phyloP scores from a whole-genome alignment of 1,284 basidiomycete species.

The Rhodotorula mucilaginosa region DNA sequence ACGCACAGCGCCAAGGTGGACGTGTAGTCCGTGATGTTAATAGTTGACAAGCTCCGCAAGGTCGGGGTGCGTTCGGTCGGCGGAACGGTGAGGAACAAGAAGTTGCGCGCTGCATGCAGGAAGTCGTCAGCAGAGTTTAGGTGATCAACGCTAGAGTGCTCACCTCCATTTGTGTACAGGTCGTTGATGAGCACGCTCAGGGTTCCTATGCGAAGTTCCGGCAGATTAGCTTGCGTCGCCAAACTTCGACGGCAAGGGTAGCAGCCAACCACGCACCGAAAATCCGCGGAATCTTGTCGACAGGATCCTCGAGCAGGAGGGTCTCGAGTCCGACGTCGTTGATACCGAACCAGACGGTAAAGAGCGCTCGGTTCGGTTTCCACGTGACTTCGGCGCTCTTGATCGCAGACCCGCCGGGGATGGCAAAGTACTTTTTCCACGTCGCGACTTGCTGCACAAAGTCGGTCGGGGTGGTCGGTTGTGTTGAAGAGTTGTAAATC shows the following conservation, averaged over 20 bases:
- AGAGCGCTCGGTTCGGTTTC: slow-evolving; percentile 13
- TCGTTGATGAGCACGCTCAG: neutral
- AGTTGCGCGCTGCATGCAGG: slow-evolving; percentile 10
- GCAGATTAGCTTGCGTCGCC: neutral
- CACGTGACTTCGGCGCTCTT: neutral
- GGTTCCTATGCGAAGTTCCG: neutral
- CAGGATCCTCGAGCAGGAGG: neutral
- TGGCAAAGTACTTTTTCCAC: slow-evolving; percentile 13
- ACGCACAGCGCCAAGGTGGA: slow-evolving; percentile 6
- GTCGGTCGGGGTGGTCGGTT: neutral
- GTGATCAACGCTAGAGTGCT: no score
- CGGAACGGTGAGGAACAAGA: slow-evolving; percentile 25
- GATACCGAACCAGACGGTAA: slow-evolving; percentile 31
- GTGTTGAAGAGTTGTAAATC: neutral
- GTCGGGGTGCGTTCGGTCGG: slow-evolving; percentile 18
- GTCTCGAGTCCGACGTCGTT: slow-evolving; percentile 25
- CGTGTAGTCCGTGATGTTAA: neutral
- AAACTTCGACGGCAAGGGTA: neutral
- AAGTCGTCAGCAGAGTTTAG: no score
- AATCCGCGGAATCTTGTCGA: neutral
- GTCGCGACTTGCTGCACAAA: slow-evolving; percentile 15
- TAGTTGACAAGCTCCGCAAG: neutral
- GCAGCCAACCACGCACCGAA: slow-evolving; percentile 1
- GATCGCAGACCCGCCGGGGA: neutral
- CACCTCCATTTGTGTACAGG: neutral